These are phyloP conservation scores for Malassezia slooffiae DNA, from an alignment of 1,284 basidiomycete species.

Conservation along the genomic window DNA sequence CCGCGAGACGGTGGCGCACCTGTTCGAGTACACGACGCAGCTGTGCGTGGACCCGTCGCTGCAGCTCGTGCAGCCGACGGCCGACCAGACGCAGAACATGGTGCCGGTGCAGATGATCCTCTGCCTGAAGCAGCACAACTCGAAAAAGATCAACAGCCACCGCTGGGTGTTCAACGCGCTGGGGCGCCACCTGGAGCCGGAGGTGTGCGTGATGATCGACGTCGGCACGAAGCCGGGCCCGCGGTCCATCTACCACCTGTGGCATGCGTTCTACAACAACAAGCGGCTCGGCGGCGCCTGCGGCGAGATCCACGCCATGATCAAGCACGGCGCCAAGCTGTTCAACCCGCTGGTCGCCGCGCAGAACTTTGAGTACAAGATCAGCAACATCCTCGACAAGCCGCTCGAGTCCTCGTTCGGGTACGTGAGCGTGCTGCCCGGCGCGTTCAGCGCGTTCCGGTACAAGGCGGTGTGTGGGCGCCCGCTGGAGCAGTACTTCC, in stretches of 20 bases:
- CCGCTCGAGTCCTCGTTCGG: constrained; percentile 90
- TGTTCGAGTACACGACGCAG: constrained; percentile 61
- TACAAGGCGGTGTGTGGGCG: constrained; percentile 80
- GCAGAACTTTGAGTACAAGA: constrained; percentile 95
- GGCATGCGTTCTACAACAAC: constrained; percentile 46
- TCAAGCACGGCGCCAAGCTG: constrained; percentile 40
- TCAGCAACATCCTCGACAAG: constrained; percentile 66
- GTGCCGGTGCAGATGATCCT: constrained; percentile 91
- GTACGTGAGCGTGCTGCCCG: constrained; percentile 78
- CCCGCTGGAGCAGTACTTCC: constrained; percentile 93
- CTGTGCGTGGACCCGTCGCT: constrained; percentile 70
- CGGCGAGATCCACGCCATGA: constrained; percentile 46
- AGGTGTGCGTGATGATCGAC: constrained; percentile 43
- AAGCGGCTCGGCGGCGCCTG: constrained; percentile 43
- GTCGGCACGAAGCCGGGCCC: constrained; percentile 45
- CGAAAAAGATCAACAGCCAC: constrained; percentile 55
- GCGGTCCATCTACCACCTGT: constrained; percentile 42
- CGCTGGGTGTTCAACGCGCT: constrained; percentile 97
- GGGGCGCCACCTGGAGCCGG: constrained; percentile 55
- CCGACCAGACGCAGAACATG: constrained; percentile 66
- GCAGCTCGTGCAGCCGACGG: constrained; percentile 69
- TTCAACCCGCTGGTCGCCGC: constrained; percentile 54
- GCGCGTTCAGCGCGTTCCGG: constrained; percentile 90
- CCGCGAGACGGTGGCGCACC: constrained; percentile 71
- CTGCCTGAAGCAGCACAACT: constrained; percentile 89